A percentile compares a stretch with the other conserved stretches of the same genome.
Conservation (phyloP, 1,284 basidiomycete genomes). For the Golubevia pallescens region DNA sequence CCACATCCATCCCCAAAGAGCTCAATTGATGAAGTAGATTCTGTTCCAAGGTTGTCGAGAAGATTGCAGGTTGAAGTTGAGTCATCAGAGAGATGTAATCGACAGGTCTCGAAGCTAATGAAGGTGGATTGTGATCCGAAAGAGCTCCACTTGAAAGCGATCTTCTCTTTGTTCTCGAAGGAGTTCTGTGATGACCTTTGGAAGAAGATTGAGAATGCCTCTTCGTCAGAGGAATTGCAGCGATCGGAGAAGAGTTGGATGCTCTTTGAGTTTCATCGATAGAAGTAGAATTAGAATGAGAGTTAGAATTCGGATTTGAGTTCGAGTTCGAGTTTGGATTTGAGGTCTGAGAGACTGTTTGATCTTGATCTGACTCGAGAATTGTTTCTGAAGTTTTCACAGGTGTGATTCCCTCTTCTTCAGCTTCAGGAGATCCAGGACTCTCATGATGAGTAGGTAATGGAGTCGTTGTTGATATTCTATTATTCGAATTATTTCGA, state of each 20-base stretch:
- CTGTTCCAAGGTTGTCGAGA: conserved; percentile 79
- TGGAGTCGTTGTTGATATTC: conserved; percentile 15
- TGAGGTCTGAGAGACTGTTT: too few relatives aligned
- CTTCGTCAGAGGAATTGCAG: neutral
- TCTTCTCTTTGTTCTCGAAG: conserved; percentile 89
- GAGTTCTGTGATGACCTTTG: conserved; percentile 74
- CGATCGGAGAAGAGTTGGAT: conserved; percentile 1
- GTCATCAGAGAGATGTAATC: conserved; percentile 76
- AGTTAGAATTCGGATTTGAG: too few relatives aligned
- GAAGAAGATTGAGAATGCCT: conserved; percentile 1
- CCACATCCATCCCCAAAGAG: conserved; percentile 84
- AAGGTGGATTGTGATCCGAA: conserved; percentile 38
- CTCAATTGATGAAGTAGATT: conserved; percentile 79
- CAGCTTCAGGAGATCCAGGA: too few relatives aligned
- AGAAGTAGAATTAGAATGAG: too few relatives aligned
- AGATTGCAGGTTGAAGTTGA: conserved; percentile 77
- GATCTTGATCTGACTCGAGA: too few relatives aligned
- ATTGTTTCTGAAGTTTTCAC: too few relatives aligned
- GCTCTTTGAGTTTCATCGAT: neutral
- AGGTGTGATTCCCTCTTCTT: too few relatives aligned
- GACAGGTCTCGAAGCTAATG: conserved; percentile 34
- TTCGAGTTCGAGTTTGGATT: too few relatives aligned
- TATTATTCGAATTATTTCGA: conserved; percentile 29
- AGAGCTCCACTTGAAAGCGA: conserved; percentile 70
- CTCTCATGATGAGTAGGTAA: neutral